Evolutionary conservation across 495 filamentous ascomycete genomes (phyloP).

Genomic region (Podospora didyma): DNA sequence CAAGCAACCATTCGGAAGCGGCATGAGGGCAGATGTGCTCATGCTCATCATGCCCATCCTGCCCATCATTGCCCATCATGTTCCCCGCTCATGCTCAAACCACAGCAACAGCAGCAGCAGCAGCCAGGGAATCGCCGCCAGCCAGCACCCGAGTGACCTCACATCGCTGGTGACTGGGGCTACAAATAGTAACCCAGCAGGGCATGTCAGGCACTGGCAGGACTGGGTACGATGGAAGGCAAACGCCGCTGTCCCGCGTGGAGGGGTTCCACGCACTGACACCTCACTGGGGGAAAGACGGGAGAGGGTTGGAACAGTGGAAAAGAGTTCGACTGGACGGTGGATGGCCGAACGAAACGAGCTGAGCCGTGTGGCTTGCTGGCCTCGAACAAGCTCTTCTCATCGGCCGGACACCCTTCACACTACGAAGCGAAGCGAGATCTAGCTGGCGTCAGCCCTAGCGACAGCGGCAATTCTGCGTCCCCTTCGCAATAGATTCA

Average conservation of each 20-base stretch:
- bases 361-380: not conserved
- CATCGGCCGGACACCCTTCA: not conserved
- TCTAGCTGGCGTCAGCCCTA: not conserved
- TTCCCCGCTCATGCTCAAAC: too few species aligned
- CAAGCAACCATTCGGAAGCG: too few species aligned
- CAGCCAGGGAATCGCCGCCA: too few species aligned
- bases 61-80: too few species aligned
- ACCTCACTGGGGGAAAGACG: too few species aligned
- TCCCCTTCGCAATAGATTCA: too few species aligned
- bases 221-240: too few species aligned
- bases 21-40: conserved; percentile 13
- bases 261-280: not conserved
- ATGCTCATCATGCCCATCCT: too few species aligned
- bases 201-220: not conserved
- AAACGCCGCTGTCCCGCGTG: not conserved
- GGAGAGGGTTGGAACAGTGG: not conserved
- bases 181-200: not conserved
- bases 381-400: not conserved
- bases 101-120: too few species aligned
- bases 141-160: too few species aligned
- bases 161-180: conserved; percentile 15
- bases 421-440: not conserved
- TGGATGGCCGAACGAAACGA: not conserved
- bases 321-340: not conserved
- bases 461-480: too few species aligned